phyloP scores from a whole-genome alignment of 768 basidiomycete genomes.

The Chiua virens region DNA sequence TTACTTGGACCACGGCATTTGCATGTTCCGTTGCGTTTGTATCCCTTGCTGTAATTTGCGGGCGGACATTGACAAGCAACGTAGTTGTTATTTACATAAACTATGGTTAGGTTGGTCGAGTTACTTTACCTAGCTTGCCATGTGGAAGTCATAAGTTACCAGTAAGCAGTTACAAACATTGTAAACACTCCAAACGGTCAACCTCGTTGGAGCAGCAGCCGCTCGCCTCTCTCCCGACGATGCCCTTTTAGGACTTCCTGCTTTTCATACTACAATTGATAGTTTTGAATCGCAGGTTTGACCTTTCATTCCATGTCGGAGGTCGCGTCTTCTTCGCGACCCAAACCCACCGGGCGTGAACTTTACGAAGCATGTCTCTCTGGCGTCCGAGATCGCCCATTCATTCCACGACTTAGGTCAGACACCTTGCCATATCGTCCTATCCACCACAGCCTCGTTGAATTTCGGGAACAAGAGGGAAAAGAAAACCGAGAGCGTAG shows the following conservation, averaged over 20 bases:
- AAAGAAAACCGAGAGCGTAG: slow-evolving; percentile 57
- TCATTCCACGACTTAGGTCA: slow-evolving; percentile 59
- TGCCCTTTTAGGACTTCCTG: slow-evolving; percentile 26
- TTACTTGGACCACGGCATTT: slow-evolving; percentile 17
- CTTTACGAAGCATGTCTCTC: slow-evolving; percentile 52
- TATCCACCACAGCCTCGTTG: slow-evolving; percentile 52
- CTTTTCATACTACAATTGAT: slow-evolving; percentile 10
- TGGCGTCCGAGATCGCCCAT: slow-evolving; percentile 53
- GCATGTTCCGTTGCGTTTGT: slow-evolving; percentile 4
- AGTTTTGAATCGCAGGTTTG: slow-evolving; percentile 18
- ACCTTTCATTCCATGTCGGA: slow-evolving; percentile 28
- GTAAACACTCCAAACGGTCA: slow-evolving; percentile 6
- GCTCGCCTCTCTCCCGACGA: slow-evolving; percentile 18
- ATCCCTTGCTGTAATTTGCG: slow-evolving; percentile 12
- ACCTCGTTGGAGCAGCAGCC: slow-evolving; percentile 18
- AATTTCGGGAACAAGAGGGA: slow-evolving; percentile 67
- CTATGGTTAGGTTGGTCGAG: slow-evolving; percentile 13
- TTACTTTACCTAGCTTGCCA: slow-evolving; percentile 15
- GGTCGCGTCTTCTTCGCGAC: slow-evolving; percentile 18
- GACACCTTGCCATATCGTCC: slow-evolving; percentile 44
- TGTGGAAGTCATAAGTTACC: slow-evolving; percentile 19
- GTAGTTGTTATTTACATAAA: slow-evolving; percentile 31
- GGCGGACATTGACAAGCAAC: slow-evolving; percentile 9
- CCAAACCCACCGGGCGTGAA: slow-evolving; percentile 45
- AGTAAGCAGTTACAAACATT: slow-evolving; percentile 36